Percentiles rank a stretch among this genome's conserved stretches.
phyloP scores from a whole-genome alignment of 305 asterid genomes.

The Solanum aculeatissimum region DNA sequence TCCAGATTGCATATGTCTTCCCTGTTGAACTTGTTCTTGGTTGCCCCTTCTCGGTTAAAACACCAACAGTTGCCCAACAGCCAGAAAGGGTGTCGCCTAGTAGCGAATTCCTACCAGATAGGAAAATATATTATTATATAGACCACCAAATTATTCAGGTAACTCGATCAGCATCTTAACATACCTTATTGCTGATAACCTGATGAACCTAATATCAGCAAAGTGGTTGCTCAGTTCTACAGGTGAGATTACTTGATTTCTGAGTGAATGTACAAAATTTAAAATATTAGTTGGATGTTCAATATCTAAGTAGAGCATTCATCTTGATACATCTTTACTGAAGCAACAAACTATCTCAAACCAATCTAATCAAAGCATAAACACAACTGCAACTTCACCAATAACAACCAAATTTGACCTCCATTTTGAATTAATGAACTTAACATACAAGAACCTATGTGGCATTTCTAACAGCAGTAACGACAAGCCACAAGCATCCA shows the following conservation, averaged over 20 bases:
- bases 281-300: neutral
- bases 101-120: conserved; percentile 38
- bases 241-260: conserved; percentile 58
- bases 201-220: conserved; percentile 77
- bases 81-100: conserved; percentile 75
- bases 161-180: neutral
- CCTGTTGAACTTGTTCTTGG: conserved; percentile 84
- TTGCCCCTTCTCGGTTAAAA: conserved; percentile 53
- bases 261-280: conserved; percentile 9
- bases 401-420: neutral
- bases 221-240: conserved; percentile 76
- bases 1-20: conserved; percentile 68
- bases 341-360: neutral
- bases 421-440: neutral
- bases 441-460: neutral
- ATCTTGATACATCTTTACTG: neutral
- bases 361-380: neutral
- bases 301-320: neutral
- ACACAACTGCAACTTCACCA: neutral
- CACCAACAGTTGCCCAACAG: conserved; percentile 89
- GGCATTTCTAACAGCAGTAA: neutral
- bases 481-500: neutral
- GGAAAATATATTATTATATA: neutral
- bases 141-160: neutral
- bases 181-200: conserved; percentile 72